These are phyloP conservation scores for Mercurialis annua DNA, from an alignment of 345 rosid genomes.

Conservation along the genomic window DNA sequence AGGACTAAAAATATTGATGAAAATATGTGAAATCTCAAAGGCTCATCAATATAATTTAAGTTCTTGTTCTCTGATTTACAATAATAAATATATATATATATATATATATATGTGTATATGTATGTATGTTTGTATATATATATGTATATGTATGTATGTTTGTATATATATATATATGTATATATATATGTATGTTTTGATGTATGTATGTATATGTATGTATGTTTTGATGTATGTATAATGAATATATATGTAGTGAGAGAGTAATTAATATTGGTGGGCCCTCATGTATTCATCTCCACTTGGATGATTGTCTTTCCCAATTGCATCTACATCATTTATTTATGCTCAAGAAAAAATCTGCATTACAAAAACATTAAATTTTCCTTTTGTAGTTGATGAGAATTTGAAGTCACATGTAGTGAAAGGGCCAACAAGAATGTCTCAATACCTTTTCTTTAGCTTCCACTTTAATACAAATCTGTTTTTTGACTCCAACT, in stretches of 20 bases:
- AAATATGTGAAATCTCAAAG: no score
- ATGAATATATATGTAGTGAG: background rate
- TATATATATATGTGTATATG: no score
- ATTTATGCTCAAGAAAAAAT: conserved; percentile 12
- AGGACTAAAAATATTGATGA: no score
- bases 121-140: no score
- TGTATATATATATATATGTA: no score
- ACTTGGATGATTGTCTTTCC: conserved; percentile 13
- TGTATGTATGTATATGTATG: no score
- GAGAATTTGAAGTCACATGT: conserved; percentile 23
- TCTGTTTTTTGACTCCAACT: conserved; percentile 3
- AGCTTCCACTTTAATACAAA: conserved; percentile 2
- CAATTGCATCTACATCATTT: conserved; percentile 27
- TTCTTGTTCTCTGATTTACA: no score
- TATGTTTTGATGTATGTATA: conserved; percentile 3
- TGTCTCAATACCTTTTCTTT: conserved; percentile 14
- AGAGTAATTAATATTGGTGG: conserved; percentile 24
- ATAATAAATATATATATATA: no score
- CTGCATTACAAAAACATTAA: background rate
- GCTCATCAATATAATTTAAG: no score
- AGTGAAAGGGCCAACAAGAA: conserved; percentile 25
- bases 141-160: no score
- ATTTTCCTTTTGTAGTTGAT: background rate
- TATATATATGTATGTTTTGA: no score
- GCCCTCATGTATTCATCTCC: conserved; percentile 27